Evolutionary conservation across 202 grass and related monocot genomes (phyloP).

Genomic region (Saccharum hybrid): DNA sequence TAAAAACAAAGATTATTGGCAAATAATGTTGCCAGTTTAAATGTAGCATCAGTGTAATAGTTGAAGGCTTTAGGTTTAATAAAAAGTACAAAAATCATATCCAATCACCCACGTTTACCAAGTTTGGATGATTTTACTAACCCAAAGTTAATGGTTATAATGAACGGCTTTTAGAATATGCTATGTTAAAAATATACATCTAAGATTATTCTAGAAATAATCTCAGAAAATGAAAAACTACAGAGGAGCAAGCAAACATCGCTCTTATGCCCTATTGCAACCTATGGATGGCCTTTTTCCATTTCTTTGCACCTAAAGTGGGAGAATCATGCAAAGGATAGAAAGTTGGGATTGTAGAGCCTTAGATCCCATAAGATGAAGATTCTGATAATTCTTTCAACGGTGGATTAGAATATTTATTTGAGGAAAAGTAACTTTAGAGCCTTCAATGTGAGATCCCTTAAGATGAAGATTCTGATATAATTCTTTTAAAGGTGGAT

Average conservation of each 20-base stretch:
- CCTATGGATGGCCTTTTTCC: neutral
- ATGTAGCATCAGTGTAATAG: neutral
- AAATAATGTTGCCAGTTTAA: neutral
- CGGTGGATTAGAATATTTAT: constrained; percentile 34
- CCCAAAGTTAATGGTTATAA: neutral
- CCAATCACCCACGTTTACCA: neutral
- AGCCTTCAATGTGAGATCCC: constrained; percentile 15
- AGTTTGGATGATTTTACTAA: constrained; percentile 4
- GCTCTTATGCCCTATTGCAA: neutral
- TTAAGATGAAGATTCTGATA: constrained; percentile 22
- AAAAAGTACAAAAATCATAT: neutral
- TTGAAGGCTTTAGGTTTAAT: neutral
- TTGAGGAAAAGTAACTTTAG: neutral
- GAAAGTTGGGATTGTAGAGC: constrained; percentile 33
- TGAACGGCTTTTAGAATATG: neutral
- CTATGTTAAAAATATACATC: neutral
- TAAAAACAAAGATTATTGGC: no score
- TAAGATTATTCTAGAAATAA: neutral
- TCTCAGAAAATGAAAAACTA: neutral
- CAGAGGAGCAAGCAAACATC: neutral
- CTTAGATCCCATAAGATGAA: constrained; percentile 24
- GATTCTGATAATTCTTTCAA: constrained; percentile 28
- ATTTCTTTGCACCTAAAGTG: constrained; percentile 22
- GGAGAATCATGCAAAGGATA: constrained; percentile 39
- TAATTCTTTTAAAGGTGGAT: constrained; percentile 19